phyloP scores from a whole-genome alignment of 305 asterid species.

The Solanum hybrid region DNA sequence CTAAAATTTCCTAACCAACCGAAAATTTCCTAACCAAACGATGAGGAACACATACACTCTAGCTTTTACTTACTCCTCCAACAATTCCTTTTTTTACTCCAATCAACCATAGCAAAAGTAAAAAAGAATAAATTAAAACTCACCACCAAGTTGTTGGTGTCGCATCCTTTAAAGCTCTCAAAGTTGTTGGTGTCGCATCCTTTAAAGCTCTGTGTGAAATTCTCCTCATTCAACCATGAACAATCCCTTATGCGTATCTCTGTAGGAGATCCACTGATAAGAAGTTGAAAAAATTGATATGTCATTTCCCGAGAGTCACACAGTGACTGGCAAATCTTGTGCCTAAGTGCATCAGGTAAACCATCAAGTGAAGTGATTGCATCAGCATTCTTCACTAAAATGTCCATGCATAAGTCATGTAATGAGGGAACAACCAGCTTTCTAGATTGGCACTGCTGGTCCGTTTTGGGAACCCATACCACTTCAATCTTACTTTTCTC shows the following conservation, averaged over 20 bases:
- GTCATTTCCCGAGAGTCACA: constrained; percentile 64
- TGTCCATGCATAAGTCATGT: constrained; percentile 57
- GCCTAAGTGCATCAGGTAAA: constrained; percentile 69
- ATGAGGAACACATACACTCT: neutral
- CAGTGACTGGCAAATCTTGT: constrained; percentile 61
- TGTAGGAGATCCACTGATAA: constrained; percentile 57
- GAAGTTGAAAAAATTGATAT: constrained; percentile 52
- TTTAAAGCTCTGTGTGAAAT: constrained; percentile 43
- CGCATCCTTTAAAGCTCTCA: constrained; percentile 41
- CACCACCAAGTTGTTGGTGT: constrained; percentile 56
- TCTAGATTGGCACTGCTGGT: constrained; percentile 18
- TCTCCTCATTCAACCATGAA: constrained; percentile 82
- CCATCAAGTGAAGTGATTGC: constrained; percentile 68
- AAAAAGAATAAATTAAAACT: constrained; percentile 2
- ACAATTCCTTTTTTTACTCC: neutral
- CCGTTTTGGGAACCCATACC: constrained; percentile 54
- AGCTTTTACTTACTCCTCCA: neutral
- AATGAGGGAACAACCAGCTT: constrained; percentile 45
- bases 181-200: constrained; percentile 46
- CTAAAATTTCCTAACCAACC: neutral
- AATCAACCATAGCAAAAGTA: neutral
- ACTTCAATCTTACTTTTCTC: constrained; percentile 28
- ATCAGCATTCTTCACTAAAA: constrained; percentile 65
- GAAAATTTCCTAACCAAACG: neutral
- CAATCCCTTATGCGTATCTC: constrained; percentile 77